These are phyloP conservation scores for Fusarium xylarioides DNA, from an alignment of 2,329 filamentous ascomycete genomes.

Conservation along the genomic window DNA sequence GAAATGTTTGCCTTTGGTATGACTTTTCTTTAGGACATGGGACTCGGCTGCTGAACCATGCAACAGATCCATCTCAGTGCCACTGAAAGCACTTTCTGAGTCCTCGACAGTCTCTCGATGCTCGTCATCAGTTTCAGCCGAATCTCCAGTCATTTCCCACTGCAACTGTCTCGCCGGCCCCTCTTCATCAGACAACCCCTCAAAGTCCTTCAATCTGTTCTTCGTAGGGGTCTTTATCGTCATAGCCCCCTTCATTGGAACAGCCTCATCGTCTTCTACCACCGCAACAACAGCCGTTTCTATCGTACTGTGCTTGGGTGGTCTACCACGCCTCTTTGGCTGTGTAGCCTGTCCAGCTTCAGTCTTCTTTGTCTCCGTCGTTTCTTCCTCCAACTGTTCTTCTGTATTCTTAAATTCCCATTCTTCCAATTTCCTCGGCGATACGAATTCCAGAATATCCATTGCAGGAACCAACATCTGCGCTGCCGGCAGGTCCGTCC, in stretches of 20 bases:
- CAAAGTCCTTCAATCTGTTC: slow-evolving; percentile 43
- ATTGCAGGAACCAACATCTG: slow-evolving; percentile 57
- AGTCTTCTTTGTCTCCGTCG: slow-evolving; percentile 41
- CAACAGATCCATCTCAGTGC: background rate
- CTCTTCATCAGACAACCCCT: slow-evolving; percentile 44
- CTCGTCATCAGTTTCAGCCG: background rate
- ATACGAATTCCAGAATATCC: slow-evolving; percentile 66
- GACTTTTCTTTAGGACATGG: background rate
- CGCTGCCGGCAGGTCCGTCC: slow-evolving; percentile 61
- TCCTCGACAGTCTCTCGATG: background rate
- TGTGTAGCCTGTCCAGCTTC: slow-evolving; percentile 25
- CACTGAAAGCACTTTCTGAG: background rate
- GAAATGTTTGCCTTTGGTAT: background rate
- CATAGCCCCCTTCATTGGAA: slow-evolving; percentile 46
- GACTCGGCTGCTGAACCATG: background rate
- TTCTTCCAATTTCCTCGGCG: slow-evolving; percentile 63
- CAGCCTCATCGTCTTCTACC: slow-evolving; percentile 35
- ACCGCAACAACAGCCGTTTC: slow-evolving; percentile 45
- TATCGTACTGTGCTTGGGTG: slow-evolving; percentile 46
- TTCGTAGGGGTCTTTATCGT: slow-evolving; percentile 51
- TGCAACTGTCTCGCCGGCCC: slow-evolving; percentile 43
- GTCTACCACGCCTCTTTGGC: slow-evolving; percentile 41
- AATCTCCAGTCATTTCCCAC: slow-evolving; percentile 29
- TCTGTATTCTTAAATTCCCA: slow-evolving; percentile 61
- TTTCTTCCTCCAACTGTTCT: slow-evolving; percentile 54